phyloP scores from a whole-genome alignment of 495 filamentous ascomycete genomes.

The Neurospora tetraspora region DNA sequence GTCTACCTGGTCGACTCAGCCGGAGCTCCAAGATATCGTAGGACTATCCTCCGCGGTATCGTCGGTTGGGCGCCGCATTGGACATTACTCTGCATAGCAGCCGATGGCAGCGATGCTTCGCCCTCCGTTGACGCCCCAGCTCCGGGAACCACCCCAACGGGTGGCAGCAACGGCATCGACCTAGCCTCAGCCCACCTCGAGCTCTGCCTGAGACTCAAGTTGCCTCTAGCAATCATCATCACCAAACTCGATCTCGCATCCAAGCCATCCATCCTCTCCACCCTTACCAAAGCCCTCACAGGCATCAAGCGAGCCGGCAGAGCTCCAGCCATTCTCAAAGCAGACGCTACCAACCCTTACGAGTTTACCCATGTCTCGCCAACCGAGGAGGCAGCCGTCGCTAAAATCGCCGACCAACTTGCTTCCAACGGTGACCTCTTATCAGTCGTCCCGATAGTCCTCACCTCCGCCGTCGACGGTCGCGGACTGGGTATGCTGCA shows the following conservation, averaged over 20 bases:
- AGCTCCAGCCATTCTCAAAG: slow-evolving; percentile 58
- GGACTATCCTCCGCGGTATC: slow-evolving; percentile 79
- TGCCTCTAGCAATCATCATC: slow-evolving; percentile 70
- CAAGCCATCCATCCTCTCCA: slow-evolving; percentile 53
- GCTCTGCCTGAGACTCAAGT: slow-evolving; percentile 66
- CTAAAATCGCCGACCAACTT: slow-evolving; percentile 37
- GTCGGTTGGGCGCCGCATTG: slow-evolving; percentile 95
- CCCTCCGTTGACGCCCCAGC: slow-evolving; percentile 28
- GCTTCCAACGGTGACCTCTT: slow-evolving; percentile 31
- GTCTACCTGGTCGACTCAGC: slow-evolving; percentile 87
- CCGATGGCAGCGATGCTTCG: slow-evolving; percentile 52
- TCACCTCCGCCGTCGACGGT: slow-evolving; percentile 82
- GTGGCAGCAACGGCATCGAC: slow-evolving; percentile 38
- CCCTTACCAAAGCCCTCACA: slow-evolving; percentile 63
- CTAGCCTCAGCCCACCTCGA: slow-evolving; percentile 73
- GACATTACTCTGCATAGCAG: slow-evolving; percentile 79
- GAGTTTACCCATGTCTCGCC: slow-evolving; percentile 27
- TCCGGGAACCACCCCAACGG: background rate
- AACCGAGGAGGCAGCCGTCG: slow-evolving; percentile 42
- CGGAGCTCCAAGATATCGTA: slow-evolving; percentile 75
- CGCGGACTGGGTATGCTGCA: slow-evolving; percentile 73
- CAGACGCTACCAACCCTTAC: slow-evolving; percentile 24
- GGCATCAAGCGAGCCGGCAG: slow-evolving; percentile 64
- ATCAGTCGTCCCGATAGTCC: slow-evolving; percentile 67
- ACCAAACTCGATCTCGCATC: slow-evolving; percentile 88